Base-by-base conservation (phyloP, 495 filamentous ascomycete species). In the Penicillium longicatenatum region DNA sequence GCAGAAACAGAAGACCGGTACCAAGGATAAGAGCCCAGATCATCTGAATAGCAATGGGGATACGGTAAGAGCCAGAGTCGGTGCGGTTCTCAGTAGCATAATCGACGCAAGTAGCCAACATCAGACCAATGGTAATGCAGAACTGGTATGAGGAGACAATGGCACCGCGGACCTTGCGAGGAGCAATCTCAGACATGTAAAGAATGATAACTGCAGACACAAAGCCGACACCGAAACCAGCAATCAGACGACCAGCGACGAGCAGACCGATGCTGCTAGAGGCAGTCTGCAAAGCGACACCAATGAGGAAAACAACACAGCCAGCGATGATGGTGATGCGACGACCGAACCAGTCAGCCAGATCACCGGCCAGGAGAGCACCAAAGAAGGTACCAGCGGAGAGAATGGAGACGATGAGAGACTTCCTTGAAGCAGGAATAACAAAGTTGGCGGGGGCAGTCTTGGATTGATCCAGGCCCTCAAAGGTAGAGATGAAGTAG, bases 341-440 rank as follows among this genome's bases (percentile, higher is more conserved):
- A 68, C 88, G 86, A 61, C 88, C 88, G 45, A 85, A 77, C 71
- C 73, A 80, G 62, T 91, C 88, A 53, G 88, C 87, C 35, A 89
- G 57, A 60, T 88, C 84, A 74, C 86, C 87, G 26, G 85, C 86
- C 47, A 89, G 79, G 53, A 91, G 67, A 55, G 88, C 86, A 60
- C 88, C 88, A 59, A 90, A 86, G 81, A 91, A 90, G 55, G 88
- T 91, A 64, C 88, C 88, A 62, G 79, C 81, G 26, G 88, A 90
- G 20, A 90, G 81, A 62, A 91, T 89, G 26, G 87, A 89, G 60
- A 85, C 85, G 63, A 89, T 89, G 30, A 90, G 78, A 6, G 84
- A 86, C 61, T 83, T 81, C 42, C 74, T 70, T 46, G 68, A 78
- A 11, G 79, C 72, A 4, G 77, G 71, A 22, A 86, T 61, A 20